phyloP scores from a whole-genome alignment of 2,329 filamentous ascomycete genomes.

The Ophiosphaerella narmari region DNA sequence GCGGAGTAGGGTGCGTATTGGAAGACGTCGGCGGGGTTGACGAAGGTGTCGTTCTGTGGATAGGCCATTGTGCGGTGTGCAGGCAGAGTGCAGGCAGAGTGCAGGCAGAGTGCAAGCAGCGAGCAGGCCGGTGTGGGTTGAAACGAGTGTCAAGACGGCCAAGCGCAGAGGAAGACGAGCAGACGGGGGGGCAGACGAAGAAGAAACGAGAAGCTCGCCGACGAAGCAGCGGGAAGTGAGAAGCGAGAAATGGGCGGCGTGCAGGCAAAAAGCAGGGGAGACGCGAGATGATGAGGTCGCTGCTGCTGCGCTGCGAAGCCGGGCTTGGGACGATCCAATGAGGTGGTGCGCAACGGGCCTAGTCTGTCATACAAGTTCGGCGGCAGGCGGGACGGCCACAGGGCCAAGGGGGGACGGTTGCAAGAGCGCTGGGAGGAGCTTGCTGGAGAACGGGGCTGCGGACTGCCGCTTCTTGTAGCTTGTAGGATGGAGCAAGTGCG shows the following conservation, averaged over 20 bases:
- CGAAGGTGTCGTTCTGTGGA: slow-evolving; percentile 19
- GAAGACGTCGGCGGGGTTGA: slow-evolving; percentile 23
- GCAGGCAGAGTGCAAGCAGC: not conserved
- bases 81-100: too few species aligned
- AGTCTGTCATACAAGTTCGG: not conserved
- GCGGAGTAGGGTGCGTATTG: slow-evolving; percentile 17
- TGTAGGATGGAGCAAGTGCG: not conserved
- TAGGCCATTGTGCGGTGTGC: slow-evolving; percentile 22
- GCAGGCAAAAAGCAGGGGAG: slow-evolving; percentile 3
- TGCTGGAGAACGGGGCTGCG: not conserved
- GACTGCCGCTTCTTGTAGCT: slow-evolving; percentile 3
- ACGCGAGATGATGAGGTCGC: not conserved
- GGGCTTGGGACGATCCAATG: slow-evolving; percentile 1
- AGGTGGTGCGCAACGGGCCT: not conserved
- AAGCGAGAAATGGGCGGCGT: not conserved
- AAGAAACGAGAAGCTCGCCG: not conserved
- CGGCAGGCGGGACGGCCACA: slow-evolving; percentile 4
- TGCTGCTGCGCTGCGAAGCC: slow-evolving; percentile 2
- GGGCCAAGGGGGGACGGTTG: not conserved
- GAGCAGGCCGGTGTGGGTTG: not conserved
- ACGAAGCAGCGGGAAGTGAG: slow-evolving; percentile 1
- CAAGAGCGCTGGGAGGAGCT: not conserved
- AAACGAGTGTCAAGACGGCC: slow-evolving; percentile 6
- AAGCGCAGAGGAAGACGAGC: not conserved
- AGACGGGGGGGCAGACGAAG: too few species aligned